Base-by-base conservation (phyloP, 352 stramenopile genomes). In the Globisporangium orthogonon region DNA sequence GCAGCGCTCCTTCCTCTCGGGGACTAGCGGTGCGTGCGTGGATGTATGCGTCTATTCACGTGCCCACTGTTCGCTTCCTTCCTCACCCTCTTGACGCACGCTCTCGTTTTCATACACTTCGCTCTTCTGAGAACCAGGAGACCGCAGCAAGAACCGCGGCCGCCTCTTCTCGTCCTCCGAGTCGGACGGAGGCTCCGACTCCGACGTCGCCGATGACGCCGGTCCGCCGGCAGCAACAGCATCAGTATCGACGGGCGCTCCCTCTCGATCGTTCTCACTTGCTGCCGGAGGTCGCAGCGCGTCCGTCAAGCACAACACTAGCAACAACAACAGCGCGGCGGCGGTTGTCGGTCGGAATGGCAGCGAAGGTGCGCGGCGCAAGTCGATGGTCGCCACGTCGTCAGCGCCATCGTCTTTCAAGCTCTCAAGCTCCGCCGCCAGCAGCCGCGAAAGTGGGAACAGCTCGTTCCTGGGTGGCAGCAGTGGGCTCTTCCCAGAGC, bases 401-500 rank as follows among this genome's bases (percentile, higher is more conserved):
- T 41, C 46, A 28, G 7, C 47, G 15, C 60, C 46, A 28, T 13
- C 47, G 15, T 64, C 58, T 13, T 64, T 64, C 28, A 64, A 59
- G 44, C 52, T 43, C 17, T n/a, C 28, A 3, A 40, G n/a, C 35
- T 17, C 11, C 11, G 11, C 7, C 37, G 10, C 11, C 35, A 44
- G 18, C 33, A 11, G 33, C 23, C 45, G 46, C 30, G 57, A 62
- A 17, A 62, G 50, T 28, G 31, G 39, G 1, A 62, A 62, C 43
- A 57, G 44, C 31, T 57, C 56, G 30, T 62, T 62, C 56, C n/a
- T 63, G 30, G 58, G 58, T 18, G 48, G 41, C 33, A 48, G 23
- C 28, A 58, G 50, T 30, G 55, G 41, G n/a, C 15, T 65, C 35
- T 51, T 55, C 2, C 53, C 47, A 0, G 83, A 88, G 49, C 69